A percentile compares a stretch with the other conserved stretches of the same genome.
Evolutionary conservation across 2,329 filamentous ascomycete genomes (phyloP).

Genomic region (Calonectria pteridis): DNA sequence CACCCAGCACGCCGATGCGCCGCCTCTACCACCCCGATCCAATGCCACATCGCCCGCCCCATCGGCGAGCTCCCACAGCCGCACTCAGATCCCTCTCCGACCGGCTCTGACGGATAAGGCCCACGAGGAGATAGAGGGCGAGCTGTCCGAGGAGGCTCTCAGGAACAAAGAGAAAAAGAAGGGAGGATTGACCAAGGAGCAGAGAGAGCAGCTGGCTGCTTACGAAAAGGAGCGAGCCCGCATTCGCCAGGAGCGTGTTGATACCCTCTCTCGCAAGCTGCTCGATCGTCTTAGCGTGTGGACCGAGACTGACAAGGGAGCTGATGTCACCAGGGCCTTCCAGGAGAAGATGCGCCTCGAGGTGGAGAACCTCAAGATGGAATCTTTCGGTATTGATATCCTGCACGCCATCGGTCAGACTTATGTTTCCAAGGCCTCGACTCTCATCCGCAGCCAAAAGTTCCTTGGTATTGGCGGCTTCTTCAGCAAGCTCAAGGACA

Average conservation of each 20-base stretch:
- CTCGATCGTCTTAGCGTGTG: conserved; percentile 91
- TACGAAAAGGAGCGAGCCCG: conserved; percentile 88
- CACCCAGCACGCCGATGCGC: conserved; percentile 28
- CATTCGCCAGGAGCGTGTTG: conserved; percentile 90
- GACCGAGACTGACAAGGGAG: conserved; percentile 95
- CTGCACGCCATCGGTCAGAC: conserved; percentile 93
- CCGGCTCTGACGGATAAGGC: conserved; percentile 87
- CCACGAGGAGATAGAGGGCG: conserved; percentile 73
- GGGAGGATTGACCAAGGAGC: conserved; percentile 87
- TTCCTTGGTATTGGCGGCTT: conserved; percentile 97
- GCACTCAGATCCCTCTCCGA: conserved; percentile 76
- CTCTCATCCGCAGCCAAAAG: conserved; percentile 93
- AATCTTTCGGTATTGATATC: conserved; percentile 96
- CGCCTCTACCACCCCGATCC: conserved; percentile 48
- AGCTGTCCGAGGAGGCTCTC: conserved; percentile 71
- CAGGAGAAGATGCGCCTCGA: conserved; percentile 94
- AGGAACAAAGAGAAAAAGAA: conserved; percentile 82
- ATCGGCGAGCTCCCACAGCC: conserved; percentile 57
- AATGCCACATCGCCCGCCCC: conserved; percentile 56
- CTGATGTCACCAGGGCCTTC: conserved; percentile 88
- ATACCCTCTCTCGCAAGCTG: conserved; percentile 86
- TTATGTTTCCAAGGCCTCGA: conserved; percentile 88
- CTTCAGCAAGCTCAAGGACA: conserved; percentile 94
- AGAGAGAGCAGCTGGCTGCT: conserved; percentile 89
- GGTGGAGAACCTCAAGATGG: conserved; percentile 99